Evolutionary conservation across 352 stramenopile genomes (phyloP).

Genomic region (Thalassiosira mediterranea): DNA sequence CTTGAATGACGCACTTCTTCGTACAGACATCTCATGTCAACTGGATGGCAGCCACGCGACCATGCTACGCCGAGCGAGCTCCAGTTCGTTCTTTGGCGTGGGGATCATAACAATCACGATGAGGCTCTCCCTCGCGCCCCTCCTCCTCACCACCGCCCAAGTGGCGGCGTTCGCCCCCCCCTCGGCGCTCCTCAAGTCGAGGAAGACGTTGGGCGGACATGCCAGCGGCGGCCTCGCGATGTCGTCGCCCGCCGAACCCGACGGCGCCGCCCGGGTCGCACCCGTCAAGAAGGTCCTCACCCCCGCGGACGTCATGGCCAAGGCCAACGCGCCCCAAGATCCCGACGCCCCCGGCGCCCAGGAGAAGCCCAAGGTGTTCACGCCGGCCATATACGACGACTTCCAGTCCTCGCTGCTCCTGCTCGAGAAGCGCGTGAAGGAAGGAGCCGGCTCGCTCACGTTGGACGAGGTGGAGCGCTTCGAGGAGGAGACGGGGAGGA

Average conservation of each 20-base stretch:
- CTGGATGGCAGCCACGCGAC: no score
- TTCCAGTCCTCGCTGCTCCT: slow-evolving; percentile 67
- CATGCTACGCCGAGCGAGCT: no score
- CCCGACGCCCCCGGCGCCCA: slow-evolving; percentile 21
- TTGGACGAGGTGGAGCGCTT: slow-evolving; percentile 25
- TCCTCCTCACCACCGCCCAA: not conserved
- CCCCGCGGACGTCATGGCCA: slow-evolving; percentile 32
- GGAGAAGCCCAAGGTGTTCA: slow-evolving; percentile 63
- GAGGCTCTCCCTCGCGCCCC: not conserved
- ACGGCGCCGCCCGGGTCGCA: not conserved
- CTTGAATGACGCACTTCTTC: no score
- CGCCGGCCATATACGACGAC: slow-evolving; percentile 63
- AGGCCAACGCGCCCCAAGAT: slow-evolving; percentile 4
- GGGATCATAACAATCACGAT: no score
- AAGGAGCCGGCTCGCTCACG: slow-evolving; percentile 50
- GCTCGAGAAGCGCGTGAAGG: slow-evolving; percentile 69
- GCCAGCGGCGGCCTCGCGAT: slow-evolving; percentile 4
- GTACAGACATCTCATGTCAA: no score
- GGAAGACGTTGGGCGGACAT: not conserved
- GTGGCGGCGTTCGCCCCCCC: not conserved
- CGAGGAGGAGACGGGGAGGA: slow-evolving; percentile 32
- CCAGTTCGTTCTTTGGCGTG: no score
- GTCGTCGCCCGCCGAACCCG: not conserved
- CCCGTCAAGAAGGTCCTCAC: slow-evolving; percentile 37
- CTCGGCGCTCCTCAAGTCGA: not conserved